Conservation (phyloP, 2,329 filamentous ascomycete genomes). For the Fusarium heterosporum region DNA sequence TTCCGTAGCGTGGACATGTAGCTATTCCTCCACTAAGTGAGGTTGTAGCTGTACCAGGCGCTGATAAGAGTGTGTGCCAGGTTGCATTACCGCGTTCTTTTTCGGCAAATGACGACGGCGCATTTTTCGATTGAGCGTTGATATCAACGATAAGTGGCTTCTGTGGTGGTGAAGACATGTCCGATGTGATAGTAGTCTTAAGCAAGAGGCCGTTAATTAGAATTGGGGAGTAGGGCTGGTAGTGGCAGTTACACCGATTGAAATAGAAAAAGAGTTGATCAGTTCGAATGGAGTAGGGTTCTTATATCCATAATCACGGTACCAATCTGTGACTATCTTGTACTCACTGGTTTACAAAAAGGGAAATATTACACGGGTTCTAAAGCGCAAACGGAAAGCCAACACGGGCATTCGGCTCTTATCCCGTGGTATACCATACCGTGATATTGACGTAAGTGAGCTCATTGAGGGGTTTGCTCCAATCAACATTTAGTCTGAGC, state of each 20-base stretch:
- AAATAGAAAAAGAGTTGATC: background rate
- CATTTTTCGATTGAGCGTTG: background rate
- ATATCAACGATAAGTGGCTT: slow-evolving; percentile 32
- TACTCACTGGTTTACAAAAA: background rate
- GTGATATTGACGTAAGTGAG: background rate
- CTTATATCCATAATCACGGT: background rate
- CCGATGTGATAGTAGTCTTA: too few relatives aligned
- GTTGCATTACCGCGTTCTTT: slow-evolving; percentile 31
- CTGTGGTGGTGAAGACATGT: background rate
- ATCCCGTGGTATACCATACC: background rate
- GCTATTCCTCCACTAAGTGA: slow-evolving; percentile 39
- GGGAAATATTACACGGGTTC: background rate
- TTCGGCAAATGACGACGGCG: slow-evolving; percentile 19
- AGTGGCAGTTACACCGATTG: background rate
- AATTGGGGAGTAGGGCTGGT: background rate
- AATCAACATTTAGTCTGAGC: slow-evolving; percentile 9
- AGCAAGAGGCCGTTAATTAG: background rate
- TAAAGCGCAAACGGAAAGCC: background rate
- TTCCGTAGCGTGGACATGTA: slow-evolving; percentile 38
- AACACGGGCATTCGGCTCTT: background rate
- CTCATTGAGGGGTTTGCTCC: slow-evolving; percentile 22
- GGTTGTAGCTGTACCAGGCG: slow-evolving; percentile 21
- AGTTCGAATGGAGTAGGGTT: too few relatives aligned
- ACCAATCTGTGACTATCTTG: background rate
- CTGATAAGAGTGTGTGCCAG: slow-evolving; percentile 42